Evolutionary conservation across 1,284 basidiomycete species (phyloP).

Genomic region (Rhodotorula mucilaginosa): DNA sequence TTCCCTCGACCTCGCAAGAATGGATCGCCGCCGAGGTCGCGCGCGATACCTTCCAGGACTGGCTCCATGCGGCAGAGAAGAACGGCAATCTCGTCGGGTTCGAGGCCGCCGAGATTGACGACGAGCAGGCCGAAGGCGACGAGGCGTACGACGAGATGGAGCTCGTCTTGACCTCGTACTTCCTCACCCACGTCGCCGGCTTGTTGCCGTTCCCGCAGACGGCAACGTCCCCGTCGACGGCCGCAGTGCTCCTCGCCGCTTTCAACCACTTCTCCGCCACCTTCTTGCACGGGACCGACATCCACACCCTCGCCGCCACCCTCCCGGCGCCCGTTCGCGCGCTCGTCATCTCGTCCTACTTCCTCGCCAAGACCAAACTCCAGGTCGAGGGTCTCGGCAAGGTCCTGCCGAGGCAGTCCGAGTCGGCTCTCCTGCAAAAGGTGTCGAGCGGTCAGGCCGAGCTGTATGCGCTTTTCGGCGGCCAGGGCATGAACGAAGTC

Average conservation of each 20-base stretch:
- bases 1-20: slow-evolving; percentile 33
- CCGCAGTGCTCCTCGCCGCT: slow-evolving; percentile 39
- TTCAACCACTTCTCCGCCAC: slow-evolving; percentile 60
- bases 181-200: slow-evolving; percentile 47
- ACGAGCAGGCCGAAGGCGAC: slow-evolving; percentile 39
- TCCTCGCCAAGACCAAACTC: slow-evolving; percentile 69
- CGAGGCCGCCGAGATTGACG: slow-evolving; percentile 43
- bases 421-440: slow-evolving; percentile 72
- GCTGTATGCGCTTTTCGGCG: slow-evolving; percentile 91
- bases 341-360: slow-evolving; percentile 71
- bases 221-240: slow-evolving; percentile 39
- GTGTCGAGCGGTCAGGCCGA: slow-evolving; percentile 69
- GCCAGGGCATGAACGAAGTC: slow-evolving; percentile 97
- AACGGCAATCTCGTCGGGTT: slow-evolving; percentile 39
- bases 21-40: slow-evolving; percentile 42
- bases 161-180: slow-evolving; percentile 47
- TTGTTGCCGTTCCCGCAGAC: slow-evolving; percentile 40
- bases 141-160: slow-evolving; percentile 35
- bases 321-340: slow-evolving; percentile 64
- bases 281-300: slow-evolving; percentile 56
- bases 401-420: slow-evolving; percentile 62
- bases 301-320: slow-evolving; percentile 73
- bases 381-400: slow-evolving; percentile 59
- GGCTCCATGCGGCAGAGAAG: slow-evolving; percentile 37
- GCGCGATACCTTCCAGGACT: slow-evolving; percentile 43